Percentiles rank a stretch among this genome's conserved stretches.
Evolutionary conservation across 2,329 filamentous ascomycete species (phyloP).

Genomic region (Scedosporium minutisporum): DNA sequence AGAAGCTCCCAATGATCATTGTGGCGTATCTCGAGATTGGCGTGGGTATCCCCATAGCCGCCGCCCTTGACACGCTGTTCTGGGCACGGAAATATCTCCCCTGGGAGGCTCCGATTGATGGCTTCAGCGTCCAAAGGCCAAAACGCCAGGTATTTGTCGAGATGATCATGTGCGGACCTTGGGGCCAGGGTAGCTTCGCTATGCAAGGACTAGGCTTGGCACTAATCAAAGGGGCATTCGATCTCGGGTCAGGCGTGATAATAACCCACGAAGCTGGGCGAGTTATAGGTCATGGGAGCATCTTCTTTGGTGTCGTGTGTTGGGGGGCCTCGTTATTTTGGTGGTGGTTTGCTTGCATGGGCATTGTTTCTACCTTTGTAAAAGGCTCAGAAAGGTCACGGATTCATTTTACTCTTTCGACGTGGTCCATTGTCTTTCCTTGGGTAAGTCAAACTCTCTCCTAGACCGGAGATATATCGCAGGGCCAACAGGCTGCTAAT

Average conservation of each 20-base stretch:
- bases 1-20: slow-evolving; percentile 27
- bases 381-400: slow-evolving; percentile 9
- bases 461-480: neutral
- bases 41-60: slow-evolving; percentile 20
- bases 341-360: slow-evolving; percentile 28
- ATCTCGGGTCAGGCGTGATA: slow-evolving; percentile 20
- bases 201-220: slow-evolving; percentile 25
- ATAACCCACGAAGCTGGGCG: slow-evolving; percentile 21
- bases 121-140: neutral
- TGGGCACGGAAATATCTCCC: slow-evolving; percentile 21
- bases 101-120: neutral
- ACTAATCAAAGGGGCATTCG: slow-evolving; percentile 21
- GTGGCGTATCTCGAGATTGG: slow-evolving; percentile 29
- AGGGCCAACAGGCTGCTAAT: neutral
- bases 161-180: slow-evolving; percentile 30
- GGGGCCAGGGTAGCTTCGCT: slow-evolving; percentile 28
- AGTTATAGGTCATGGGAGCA: slow-evolving; percentile 21
- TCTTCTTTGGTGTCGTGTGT: slow-evolving; percentile 25
- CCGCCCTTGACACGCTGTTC: slow-evolving; percentile 22
- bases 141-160: slow-evolving; percentile 19
- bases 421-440: slow-evolving; percentile 28
- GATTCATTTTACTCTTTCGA: slow-evolving; percentile 19
- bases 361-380: slow-evolving; percentile 15
- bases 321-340: slow-evolving; percentile 31
- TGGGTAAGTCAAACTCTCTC: slow-evolving; percentile 19